Conservation (phyloP, 805 yeast species). For the Wickerhamomyces pijperi region DNA sequence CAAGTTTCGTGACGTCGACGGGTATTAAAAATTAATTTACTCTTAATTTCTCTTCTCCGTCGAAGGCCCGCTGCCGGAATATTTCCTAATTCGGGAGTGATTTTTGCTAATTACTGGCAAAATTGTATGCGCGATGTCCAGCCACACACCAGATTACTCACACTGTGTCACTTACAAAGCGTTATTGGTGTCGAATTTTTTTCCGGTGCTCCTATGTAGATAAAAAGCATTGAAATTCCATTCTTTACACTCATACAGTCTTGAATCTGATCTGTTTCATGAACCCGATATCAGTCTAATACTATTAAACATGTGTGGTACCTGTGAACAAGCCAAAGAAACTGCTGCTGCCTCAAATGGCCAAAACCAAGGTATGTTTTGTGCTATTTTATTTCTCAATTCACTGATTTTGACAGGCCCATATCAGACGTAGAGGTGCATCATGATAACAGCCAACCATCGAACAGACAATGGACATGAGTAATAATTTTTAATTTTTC, state of each 20-base stretch:
- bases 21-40: too few relatives aligned
- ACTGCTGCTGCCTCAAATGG: not conserved
- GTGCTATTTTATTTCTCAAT: too few relatives aligned
- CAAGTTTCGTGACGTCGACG: too few relatives aligned
- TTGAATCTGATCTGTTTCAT: not conserved
- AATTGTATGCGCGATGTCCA: not conserved
- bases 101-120: not conserved
- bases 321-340: slow-evolving; percentile 17
- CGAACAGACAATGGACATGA: too few relatives aligned
- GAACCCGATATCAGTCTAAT: not conserved
- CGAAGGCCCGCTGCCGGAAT: not conserved
- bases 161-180: not conserved
- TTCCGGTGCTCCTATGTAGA: not conserved
- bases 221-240: not conserved
- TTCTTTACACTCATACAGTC: not conserved
- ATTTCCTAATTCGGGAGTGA: not conserved
- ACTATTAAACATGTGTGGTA: slow-evolving; percentile 12
- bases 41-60: not conserved
- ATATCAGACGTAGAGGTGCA: too few relatives aligned
- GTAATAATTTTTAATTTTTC: too few relatives aligned
- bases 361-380: not conserved
- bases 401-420: too few relatives aligned
- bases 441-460: too few relatives aligned
- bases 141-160: not conserved
- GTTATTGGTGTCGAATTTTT: not conserved